These are phyloP conservation scores for Brassica balearica DNA, from an alignment of 441 rosid genomes.

Conservation along the genomic window DNA sequence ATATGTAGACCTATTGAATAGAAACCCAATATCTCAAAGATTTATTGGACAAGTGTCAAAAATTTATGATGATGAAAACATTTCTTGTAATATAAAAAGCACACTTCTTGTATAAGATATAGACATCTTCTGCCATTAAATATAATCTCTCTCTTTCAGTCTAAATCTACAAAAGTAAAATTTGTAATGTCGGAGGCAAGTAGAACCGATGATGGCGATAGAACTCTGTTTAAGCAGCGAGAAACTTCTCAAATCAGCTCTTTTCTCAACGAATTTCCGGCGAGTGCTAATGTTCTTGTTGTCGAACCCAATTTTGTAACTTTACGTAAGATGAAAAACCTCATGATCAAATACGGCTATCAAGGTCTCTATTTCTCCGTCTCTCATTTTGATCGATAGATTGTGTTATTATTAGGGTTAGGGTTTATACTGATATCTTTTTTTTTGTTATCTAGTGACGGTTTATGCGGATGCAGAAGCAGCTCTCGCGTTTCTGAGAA, in stretches of 20 bases:
- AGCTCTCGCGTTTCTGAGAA: conserved; percentile 24
- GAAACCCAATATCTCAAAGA: not conserved
- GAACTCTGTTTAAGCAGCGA: not conserved
- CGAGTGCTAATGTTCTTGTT: conserved; percentile 15
- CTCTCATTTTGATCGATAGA: not conserved
- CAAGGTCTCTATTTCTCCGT: conserved; percentile 22
- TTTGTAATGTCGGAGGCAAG: not conserved
- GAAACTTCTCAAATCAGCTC: conserved; percentile 23
- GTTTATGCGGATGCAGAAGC: conserved; percentile 2
- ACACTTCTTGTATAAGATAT: conserved; percentile 13
- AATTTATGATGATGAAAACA: not conserved
- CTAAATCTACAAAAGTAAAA: not conserved
- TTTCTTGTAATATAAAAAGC: conserved; percentile 1
- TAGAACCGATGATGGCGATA: not conserved
- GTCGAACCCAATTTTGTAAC: conserved; percentile 8
- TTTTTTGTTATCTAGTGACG: conserved; percentile 19
- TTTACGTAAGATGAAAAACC: conserved; percentile 5
- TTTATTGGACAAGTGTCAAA: not conserved
- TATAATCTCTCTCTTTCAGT: not conserved
- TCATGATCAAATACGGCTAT: not conserved
- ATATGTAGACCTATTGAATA: not conserved
- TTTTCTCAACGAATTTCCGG: not conserved
- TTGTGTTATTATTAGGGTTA: conserved; percentile 15
- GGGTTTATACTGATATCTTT: not conserved
- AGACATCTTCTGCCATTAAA: conserved; percentile 2